phyloP scores from a whole-genome alignment of 164 flowering plant species.

The Pachysandra terminalis region DNA sequence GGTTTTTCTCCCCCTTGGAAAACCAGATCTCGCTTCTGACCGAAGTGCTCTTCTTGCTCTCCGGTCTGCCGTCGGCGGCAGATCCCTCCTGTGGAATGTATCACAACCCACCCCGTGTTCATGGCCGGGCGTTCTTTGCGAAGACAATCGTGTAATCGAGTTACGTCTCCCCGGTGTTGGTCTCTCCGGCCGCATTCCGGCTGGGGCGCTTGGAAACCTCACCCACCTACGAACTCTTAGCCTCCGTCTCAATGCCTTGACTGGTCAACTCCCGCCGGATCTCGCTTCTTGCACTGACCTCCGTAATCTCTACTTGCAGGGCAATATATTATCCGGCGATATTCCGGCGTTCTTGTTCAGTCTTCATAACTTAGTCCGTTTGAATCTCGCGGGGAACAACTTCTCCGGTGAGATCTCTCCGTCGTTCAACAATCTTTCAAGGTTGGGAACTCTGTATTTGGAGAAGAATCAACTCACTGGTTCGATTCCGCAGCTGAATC shows the following conservation, averaged over 20 bases:
- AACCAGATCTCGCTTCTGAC: conserved; percentile 53
- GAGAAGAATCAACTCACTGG: conserved; percentile 61
- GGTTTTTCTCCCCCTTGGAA: conserved; percentile 13
- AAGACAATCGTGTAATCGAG: conserved; percentile 35
- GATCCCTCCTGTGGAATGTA: conserved; percentile 56
- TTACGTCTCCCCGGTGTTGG: conserved; percentile 67
- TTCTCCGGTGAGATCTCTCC: conserved; percentile 62
- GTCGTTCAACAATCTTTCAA: conserved; percentile 41
- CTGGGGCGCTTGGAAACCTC: conserved; percentile 49
- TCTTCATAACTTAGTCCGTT: conserved; percentile 48
- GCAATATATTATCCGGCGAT: conserved; percentile 60
- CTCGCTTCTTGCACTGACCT: conserved; percentile 43
- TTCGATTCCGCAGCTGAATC: conserved; percentile 46
- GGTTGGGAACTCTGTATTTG: conserved; percentile 52
- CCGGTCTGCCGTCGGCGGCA: conserved; percentile 61
- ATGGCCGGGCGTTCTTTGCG: conserved; percentile 67
- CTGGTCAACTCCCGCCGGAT: conserved; percentile 67
- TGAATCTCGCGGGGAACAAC: conserved; percentile 66
- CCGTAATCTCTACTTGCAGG: conserved; percentile 64
- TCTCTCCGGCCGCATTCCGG: conserved; percentile 57
- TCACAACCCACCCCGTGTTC: conserved; percentile 32
- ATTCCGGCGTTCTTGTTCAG: conserved; percentile 48
- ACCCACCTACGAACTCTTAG: conserved; percentile 55
- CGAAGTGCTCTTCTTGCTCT: conserved; percentile 56
- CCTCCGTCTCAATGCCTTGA: conserved; percentile 62